Percentiles rank a stretch among this genome's conserved stretches.
Evolutionary conservation across 1,284 basidiomycete genomes (phyloP).

Genomic region (Agroathelia rolfsii): DNA sequence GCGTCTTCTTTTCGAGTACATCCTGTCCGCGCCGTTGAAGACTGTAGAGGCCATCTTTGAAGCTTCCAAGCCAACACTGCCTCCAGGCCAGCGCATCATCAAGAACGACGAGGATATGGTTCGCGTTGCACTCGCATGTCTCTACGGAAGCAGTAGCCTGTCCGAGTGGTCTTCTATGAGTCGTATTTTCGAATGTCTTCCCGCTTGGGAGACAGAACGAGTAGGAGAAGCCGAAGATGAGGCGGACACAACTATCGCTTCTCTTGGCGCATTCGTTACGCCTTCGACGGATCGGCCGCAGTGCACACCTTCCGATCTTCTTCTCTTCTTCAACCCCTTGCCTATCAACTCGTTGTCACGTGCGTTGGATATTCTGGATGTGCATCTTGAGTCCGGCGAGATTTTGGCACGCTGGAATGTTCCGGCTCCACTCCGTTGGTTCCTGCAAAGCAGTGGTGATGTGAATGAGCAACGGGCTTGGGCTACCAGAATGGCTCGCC

Average conservation of each 20-base stretch:
- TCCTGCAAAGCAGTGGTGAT: slow-evolving; percentile 68
- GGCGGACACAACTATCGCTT: slow-evolving; percentile 69
- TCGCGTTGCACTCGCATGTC: slow-evolving; percentile 73
- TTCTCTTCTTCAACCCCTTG: slow-evolving; percentile 76
- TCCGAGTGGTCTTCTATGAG: slow-evolving; percentile 80
- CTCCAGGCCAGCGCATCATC: slow-evolving; percentile 60
- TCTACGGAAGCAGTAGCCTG: slow-evolving; percentile 75
- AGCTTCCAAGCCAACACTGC: slow-evolving; percentile 80
- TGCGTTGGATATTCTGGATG: slow-evolving; percentile 81
- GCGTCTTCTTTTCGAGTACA: slow-evolving; percentile 66
- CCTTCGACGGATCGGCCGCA: slow-evolving; percentile 57
- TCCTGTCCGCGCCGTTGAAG: slow-evolving; percentile 59
- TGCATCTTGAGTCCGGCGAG: slow-evolving; percentile 90
- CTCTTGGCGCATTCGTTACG: slow-evolving; percentile 69
- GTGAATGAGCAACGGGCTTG: slow-evolving; percentile 67
- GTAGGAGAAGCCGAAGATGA: slow-evolving; percentile 59
- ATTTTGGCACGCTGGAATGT: slow-evolving; percentile 82
- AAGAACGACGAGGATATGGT: slow-evolving; percentile 77
- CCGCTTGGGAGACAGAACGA: slow-evolving; percentile 68
- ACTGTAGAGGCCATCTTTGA: slow-evolving; percentile 74
- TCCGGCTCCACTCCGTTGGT: slow-evolving; percentile 72
- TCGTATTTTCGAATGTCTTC: slow-evolving; percentile 86
- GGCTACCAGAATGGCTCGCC: slow-evolving; percentile 79
- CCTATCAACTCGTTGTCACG: slow-evolving; percentile 65
- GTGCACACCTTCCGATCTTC: slow-evolving; percentile 60